These are phyloP conservation scores for Aspergillus brunneoviolaceus DNA, from an alignment of 2,329 filamentous ascomycete genomes.

Conservation along the genomic window DNA sequence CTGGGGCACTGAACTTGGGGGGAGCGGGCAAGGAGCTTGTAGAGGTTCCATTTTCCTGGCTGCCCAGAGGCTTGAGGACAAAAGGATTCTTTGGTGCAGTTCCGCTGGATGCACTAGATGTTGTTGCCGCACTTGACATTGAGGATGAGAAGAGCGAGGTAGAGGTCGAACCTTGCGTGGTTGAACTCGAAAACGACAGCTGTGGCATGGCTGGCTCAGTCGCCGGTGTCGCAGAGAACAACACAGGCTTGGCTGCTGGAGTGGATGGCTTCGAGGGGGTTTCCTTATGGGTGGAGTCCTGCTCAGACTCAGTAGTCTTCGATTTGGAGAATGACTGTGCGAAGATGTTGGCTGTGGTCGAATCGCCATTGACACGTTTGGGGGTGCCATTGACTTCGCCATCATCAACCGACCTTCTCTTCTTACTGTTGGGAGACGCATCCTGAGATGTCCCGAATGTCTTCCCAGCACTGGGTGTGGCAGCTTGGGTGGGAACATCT, in stretches of 20 bases:
- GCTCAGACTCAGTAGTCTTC: conserved; percentile 17
- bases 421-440: conserved; percentile 10
- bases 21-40: conserved; percentile 21
- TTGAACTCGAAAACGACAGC: conserved; percentile 14
- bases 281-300: conserved; percentile 6
- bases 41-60: conserved; percentile 9
- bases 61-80: conserved; percentile 20
- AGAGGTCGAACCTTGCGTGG: conserved; percentile 13
- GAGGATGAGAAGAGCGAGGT: conserved; percentile 14
- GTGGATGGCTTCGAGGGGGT: conserved; percentile 20
- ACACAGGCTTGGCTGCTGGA: conserved; percentile 16
- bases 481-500: neutral
- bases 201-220: conserved; percentile 24
- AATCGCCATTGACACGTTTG: conserved; percentile 26
- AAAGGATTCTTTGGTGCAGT: conserved; percentile 21
- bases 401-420: conserved; percentile 24
- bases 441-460: conserved; percentile 17
- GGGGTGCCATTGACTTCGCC: conserved; percentile 12
- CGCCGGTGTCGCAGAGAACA: conserved; percentile 24
- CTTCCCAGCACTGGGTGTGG: conserved; percentile 15
- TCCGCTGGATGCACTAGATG: conserved; percentile 11
- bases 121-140: conserved; percentile 14
- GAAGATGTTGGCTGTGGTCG: conserved; percentile 32
- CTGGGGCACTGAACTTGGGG: conserved; percentile 36
- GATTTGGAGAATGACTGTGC: conserved; percentile 30